Evolutionary conservation across 2,329 filamentous ascomycete genomes (phyloP), one percentile per base, ranked within the genome.

Genomic region (Fusarium equiseti): DNA sequence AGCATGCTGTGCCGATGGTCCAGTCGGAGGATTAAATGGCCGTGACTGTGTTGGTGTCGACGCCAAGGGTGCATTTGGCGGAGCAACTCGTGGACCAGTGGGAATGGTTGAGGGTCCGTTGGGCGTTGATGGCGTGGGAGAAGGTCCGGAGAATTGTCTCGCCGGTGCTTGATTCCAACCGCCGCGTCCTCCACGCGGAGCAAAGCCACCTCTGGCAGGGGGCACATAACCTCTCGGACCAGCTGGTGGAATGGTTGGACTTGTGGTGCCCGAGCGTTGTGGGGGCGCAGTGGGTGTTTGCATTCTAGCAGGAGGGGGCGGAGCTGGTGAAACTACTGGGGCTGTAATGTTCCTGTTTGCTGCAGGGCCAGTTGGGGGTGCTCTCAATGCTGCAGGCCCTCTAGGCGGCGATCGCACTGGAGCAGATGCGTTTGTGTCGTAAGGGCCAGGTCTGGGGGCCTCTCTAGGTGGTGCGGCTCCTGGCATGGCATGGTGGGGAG

Each of bases 11-110:
- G 79, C 75, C 20, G 81, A 79, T n/a, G 87, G 87, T 6, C 87
- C 87, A 3, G 87, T 88, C 6, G 86, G 87, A 4, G 87, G 87
- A 69, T 89, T 88, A 76, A 89, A 89, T 0, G 86, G 82, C 18
- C 81, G 77, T 26, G 75, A 66, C 81, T 86, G 66, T 74, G 79
- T 61, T 75, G 84, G 80, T 5, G 82, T 82, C 11, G 82, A 78
- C 11, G 82, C 75, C 22, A 80, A 79, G 31, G 72, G 74, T 70
- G 53, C 79, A 78, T 56, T 79, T 59, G 71, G 76, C 44, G 70
- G 78, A 72, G 66, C 71, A 15, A 68, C 77, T 49, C 85, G 80
- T 12, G 85, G 85, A 4, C 85, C 85, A 1, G 85, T 87, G 4
- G 85, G 85, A 38, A 87, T 85, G 40, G 71, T 71, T 20, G 79